Evolutionary conservation across 352 stramenopile species (phyloP), one percentile per base, ranked within the genome.

Genomic region (Phytopythium cucurbitacearum): DNA sequence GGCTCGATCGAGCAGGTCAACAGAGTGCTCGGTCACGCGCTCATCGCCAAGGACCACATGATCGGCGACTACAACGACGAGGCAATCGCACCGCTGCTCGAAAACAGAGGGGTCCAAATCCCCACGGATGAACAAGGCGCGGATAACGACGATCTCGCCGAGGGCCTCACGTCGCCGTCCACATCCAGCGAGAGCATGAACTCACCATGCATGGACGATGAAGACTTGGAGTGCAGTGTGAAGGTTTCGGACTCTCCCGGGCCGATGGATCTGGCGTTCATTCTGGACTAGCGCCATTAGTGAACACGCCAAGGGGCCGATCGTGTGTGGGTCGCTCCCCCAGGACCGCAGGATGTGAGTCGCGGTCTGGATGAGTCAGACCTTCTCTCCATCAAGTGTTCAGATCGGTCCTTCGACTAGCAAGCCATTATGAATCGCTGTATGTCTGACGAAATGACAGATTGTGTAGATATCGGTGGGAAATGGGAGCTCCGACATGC

Each of bases 11-110:
- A 53, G 4, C 40, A 67, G 8, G 73, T 81, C 9, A 40, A 16
- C 0, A 40, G 62, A 9, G 59, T 84, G 7, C 47, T 87, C 45
- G 56, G 57, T 36, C 62, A 57, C 54, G 69, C 68, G 10, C 56
- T 68, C 33, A 71, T 87, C 41, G 59, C 54, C 6, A 73, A 75
- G 32, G 58, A 76, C 37, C 63, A 77, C 54, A 64, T 82, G 61
- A 80, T 85, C 44, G 70, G 66, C 47, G 54, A 64, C 33, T 55
- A 71, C 1, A 56, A 44, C 16, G 60, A 59, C 8, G 69, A 66
- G 2, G 15, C 35, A n/a, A n/a, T n/a, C 21, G 34, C 3, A 11
- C 13, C 21, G 13, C 33, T 41, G 46, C 34, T 42, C 13, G 46
- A 51, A n/a, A 41, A 4, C 46, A 41, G 7, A 8, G 46, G 13